Evolutionary conservation across 2,329 filamentous ascomycete species (phyloP), one percentile per base, ranked within the genome.

Genomic region (Aspergillus sojae): DNA sequence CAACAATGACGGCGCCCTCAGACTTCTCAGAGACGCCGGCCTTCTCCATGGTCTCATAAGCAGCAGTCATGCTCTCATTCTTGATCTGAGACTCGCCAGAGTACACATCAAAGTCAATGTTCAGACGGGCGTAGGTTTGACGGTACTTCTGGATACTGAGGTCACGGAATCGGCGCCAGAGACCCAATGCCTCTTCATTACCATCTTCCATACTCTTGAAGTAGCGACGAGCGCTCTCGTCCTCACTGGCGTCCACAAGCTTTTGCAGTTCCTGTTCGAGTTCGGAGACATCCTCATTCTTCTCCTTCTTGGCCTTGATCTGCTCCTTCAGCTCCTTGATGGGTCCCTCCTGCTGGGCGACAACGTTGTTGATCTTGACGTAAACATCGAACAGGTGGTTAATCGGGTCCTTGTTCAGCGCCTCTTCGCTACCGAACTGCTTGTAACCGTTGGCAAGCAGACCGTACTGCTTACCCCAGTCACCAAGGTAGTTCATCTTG

Each of bases 381-480:
- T 89, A 90, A 60, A 89, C 86, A 65, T 89, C 84, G 68, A 89
- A 89, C 46, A 89, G 77, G 73, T 89, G 87, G 71, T 86, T 87
- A 70, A 89, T 88, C 1, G 87, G 87, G 72, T 89, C 86, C 70
- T 83, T 83, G 58, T 81, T 75, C 41, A 89, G 78, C 69, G 85
- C 83, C 67, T 88, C 85, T 74, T 89, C 86, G 63, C 80, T 84
- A 54, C 88, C 88, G 66, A 86, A 89, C 67, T 82, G 81, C 70
- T 87, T 83, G 73, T 86, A 90, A 1, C 87, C 88, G 62, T 88
- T 84, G 11, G 86, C 87, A 57, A 89, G 77, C 39, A 90, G 80
- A 70, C 88, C 88, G 65, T 89, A 89, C 74, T 89, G 87, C 80
- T 89, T 89, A 58, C 88, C 88, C 88, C 88, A 90, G 72, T 90